Evolutionary conservation across 805 yeast species (phyloP).

Genomic region (Danielia reshetovae): DNA sequence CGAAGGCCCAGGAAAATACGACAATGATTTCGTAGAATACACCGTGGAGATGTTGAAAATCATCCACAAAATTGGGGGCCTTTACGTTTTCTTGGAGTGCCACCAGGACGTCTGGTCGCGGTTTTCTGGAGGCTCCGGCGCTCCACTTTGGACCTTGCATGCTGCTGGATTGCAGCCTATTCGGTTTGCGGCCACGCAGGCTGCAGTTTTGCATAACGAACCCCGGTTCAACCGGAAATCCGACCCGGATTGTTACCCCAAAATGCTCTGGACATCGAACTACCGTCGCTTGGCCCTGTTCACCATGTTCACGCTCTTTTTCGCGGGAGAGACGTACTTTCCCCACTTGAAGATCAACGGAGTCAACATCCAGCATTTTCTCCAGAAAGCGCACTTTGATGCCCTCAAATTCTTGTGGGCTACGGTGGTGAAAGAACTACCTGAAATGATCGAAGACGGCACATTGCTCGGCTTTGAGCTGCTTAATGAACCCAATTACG

Average conservation of each 20-base stretch:
- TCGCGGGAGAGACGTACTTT: slow-evolving; percentile 71
- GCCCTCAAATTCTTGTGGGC: slow-evolving; percentile 44
- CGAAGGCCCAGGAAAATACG: slow-evolving; percentile 79
- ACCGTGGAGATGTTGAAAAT: slow-evolving; percentile 58
- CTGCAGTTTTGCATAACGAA: slow-evolving; percentile 72
- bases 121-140: slow-evolving; percentile 86
- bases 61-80: slow-evolving; percentile 60
- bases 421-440: slow-evolving; percentile 21
- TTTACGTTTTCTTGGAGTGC: slow-evolving; percentile 79
- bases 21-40: slow-evolving; percentile 68
- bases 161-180: slow-evolving; percentile 84
- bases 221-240: slow-evolving; percentile 24
- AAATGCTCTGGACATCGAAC: slow-evolving; percentile 93
- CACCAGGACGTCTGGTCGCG: slow-evolving; percentile 96
- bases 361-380: slow-evolving; percentile 69
- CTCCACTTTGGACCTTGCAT: slow-evolving; percentile 88
- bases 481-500: slow-evolving; percentile 81
- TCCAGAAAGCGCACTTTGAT: slow-evolving; percentile 59
- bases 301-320: slow-evolving; percentile 83
- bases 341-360: slow-evolving; percentile 74
- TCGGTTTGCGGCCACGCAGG: slow-evolving; percentile 68
- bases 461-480: slow-evolving; percentile 78
- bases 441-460: slow-evolving; percentile 36
- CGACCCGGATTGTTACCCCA: slow-evolving; percentile 53
- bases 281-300: slow-evolving; percentile 70